A percentile compares a stretch with the other conserved stretches of the same genome.
Evolutionary conservation across 257 asterid species (phyloP).

Genomic region (Nicotiana attenuata): DNA sequence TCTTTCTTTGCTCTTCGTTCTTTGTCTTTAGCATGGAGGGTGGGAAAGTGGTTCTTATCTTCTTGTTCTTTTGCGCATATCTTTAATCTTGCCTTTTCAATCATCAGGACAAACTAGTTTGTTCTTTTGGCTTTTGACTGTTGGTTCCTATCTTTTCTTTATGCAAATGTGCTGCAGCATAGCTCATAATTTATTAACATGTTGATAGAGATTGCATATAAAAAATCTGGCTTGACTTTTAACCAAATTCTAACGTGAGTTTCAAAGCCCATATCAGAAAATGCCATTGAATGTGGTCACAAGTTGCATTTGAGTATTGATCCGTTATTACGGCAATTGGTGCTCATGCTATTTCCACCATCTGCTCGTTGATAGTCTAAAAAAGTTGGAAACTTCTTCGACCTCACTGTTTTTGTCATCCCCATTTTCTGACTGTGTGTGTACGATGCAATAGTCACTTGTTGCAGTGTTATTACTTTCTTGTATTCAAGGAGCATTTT

Average conservation of each 20-base stretch:
- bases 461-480: background rate
- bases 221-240: background rate
- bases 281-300: background rate
- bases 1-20: background rate
- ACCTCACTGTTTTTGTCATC: background rate
- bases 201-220: background rate
- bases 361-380: background rate
- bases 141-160: background rate
- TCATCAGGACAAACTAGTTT: background rate
- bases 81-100: background rate
- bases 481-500: background rate
- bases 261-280: background rate
- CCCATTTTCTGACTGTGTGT: background rate
- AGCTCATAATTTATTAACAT: background rate
- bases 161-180: background rate
- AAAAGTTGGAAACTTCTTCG: background rate
- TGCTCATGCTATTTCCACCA: background rate
- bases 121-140: conserved; percentile 2
- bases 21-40: background rate
- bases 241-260: background rate
- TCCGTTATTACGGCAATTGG: background rate
- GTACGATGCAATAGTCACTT: background rate
- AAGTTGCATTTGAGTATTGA: background rate
- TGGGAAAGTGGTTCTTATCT: background rate
- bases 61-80: background rate